Evolutionary conservation across 768 basidiomycete species (phyloP).

Genomic region (Clavaria fumosa): DNA sequence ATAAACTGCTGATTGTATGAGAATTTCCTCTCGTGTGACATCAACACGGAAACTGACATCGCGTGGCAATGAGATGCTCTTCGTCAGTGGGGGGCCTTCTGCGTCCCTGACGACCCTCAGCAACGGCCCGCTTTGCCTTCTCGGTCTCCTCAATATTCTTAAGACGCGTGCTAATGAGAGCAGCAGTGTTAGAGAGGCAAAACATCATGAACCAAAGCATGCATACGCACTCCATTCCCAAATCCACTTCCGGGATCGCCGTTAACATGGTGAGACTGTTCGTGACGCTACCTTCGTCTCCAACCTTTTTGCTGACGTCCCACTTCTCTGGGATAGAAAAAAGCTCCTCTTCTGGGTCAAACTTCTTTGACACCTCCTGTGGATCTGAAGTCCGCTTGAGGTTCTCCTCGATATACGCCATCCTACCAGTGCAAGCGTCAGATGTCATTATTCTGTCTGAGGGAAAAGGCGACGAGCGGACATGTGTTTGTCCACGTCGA

Average conservation of each 20-base stretch:
- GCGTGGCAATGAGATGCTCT: constrained; percentile 70
- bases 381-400: constrained; percentile 38
- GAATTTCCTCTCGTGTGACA: constrained; percentile 4
- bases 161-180: constrained; percentile 49
- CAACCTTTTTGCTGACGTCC: constrained; percentile 39
- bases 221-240: constrained; percentile 90
- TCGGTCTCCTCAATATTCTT: constrained; percentile 97
- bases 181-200: constrained; percentile 3
- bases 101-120: constrained; percentile 51
- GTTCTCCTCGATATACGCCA: constrained; percentile 96
- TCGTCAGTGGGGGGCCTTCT: constrained; percentile 48
- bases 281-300: constrained; percentile 86
- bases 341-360: constrained; percentile 67
- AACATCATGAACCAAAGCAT: not conserved
- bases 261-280: constrained; percentile 93
- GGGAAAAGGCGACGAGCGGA: constrained; percentile 23
- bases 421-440: constrained; percentile 34
- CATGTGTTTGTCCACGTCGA: constrained; percentile 99
- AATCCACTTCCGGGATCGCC: constrained; percentile 93
- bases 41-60: constrained; percentile 44
- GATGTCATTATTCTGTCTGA: not conserved
- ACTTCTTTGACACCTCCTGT: constrained; percentile 27
- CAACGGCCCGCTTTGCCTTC: constrained; percentile 80
- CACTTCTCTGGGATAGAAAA: constrained; percentile 56
- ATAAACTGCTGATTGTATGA: constrained; percentile 42